A percentile compares a stretch with the other conserved stretches of the same genome.
Conservation (phyloP, 164 flowering plant genomes). For the Liriodendron chinense region DNA sequence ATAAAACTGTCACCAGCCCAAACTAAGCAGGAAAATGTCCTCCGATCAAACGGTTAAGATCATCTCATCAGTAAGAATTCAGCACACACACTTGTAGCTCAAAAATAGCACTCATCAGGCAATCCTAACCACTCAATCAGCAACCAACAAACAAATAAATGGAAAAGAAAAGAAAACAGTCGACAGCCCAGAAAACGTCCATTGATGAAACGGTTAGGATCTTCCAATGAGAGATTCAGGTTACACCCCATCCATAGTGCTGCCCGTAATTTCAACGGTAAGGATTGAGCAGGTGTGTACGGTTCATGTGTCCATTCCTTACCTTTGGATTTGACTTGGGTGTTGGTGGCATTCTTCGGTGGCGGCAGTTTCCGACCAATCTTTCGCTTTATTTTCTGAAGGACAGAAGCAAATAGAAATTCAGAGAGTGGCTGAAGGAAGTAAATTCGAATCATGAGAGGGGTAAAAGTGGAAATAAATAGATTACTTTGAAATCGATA, state of each 20-base stretch:
- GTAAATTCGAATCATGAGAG: not conserved
- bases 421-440: not conserved
- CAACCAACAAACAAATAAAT: not conserved
- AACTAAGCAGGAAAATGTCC: too few species aligned
- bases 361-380: slow-evolving; percentile 93
- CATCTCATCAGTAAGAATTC: too few species aligned
- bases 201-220: too few species aligned
- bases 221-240: too few species aligned
- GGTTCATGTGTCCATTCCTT: not conserved
- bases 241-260: too few species aligned
- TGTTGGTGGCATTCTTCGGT: slow-evolving; percentile 76
- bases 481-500: slow-evolving; percentile 63
- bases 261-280: not conserved
- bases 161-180: not conserved
- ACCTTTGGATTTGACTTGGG: slow-evolving; percentile 85
- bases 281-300: not conserved
- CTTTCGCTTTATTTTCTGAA: slow-evolving; percentile 85
- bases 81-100: too few species aligned
- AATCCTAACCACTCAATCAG: too few species aligned
- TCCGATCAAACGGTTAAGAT: too few species aligned
- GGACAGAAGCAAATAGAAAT: not conserved
- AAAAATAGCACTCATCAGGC: too few species aligned
- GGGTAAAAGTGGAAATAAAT: not conserved
- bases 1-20: too few species aligned
- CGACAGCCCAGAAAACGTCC: too few species aligned